A percentile compares a stretch with the other conserved stretches of the same genome.
Evolutionary conservation across 495 filamentous ascomycete species (phyloP).

Genomic region (Penicillium steckii): DNA sequence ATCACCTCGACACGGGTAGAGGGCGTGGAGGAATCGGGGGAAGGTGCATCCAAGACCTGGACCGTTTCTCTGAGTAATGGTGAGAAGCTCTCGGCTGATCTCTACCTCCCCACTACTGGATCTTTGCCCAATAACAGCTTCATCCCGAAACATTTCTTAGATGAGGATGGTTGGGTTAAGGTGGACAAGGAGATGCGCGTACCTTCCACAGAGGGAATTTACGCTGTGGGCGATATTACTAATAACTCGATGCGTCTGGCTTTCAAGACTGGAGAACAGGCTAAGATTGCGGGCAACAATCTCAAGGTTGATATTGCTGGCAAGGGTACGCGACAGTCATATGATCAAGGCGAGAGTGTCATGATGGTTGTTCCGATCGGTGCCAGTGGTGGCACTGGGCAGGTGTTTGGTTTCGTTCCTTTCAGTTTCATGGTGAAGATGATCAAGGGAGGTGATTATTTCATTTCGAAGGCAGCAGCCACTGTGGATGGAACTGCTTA

Average conservation of each 20-base stretch:
- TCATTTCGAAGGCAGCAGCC: slow-evolving; percentile 30
- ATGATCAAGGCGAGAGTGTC: slow-evolving; percentile 22
- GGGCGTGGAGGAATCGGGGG: slow-evolving; percentile 6
- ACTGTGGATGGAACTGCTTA: slow-evolving; percentile 15
- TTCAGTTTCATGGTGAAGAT: slow-evolving; percentile 45
- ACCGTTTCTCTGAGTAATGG: slow-evolving; percentile 43
- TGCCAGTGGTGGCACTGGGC: slow-evolving; percentile 45
- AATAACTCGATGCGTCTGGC: slow-evolving; percentile 28
- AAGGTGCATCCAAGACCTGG: slow-evolving; percentile 16
- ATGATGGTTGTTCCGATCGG: slow-evolving; percentile 47
- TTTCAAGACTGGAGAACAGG: slow-evolving; percentile 30
- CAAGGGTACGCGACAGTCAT: slow-evolving; percentile 20
- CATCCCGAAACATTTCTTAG: slow-evolving; percentile 50
- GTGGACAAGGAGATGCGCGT: slow-evolving; percentile 57
- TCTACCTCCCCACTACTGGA: slow-evolving; percentile 65
- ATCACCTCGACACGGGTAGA: slow-evolving; percentile 20
- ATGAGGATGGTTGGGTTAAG: slow-evolving; percentile 48
- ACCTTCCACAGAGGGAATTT: slow-evolving; percentile 19
- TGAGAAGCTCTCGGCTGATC: slow-evolving; percentile 44
- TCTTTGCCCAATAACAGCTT: slow-evolving; percentile 60
- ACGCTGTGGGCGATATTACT: slow-evolving; percentile 43
- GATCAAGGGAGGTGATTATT: slow-evolving; percentile 45
- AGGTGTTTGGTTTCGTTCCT: slow-evolving; percentile 42
- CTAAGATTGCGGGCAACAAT: slow-evolving; percentile 29
- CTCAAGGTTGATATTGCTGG: slow-evolving; percentile 31